Evolutionary conservation across 352 stramenopile genomes (phyloP).

Genomic region (Globisporangium recalcitrans): DNA sequence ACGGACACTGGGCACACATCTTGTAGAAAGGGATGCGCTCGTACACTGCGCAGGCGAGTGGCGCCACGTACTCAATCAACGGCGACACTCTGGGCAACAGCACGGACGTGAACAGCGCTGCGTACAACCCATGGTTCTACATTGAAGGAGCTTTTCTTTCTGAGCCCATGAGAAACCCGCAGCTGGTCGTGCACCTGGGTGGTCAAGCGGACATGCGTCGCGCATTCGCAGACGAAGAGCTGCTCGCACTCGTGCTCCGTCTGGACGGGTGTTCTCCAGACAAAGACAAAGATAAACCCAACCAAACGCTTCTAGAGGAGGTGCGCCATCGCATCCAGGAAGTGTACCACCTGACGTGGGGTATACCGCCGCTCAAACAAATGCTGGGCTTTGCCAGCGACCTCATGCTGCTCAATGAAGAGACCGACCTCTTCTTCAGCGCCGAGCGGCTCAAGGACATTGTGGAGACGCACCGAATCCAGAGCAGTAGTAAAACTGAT

Average conservation of each 20-base stretch:
- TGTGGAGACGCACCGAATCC: not conserved
- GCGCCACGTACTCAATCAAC: constrained; percentile 25
- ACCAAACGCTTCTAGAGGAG: constrained; percentile 9
- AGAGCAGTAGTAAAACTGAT: not conserved
- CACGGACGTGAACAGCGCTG: constrained; percentile 21
- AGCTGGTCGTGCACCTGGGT: constrained; percentile 52
- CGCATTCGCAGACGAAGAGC: constrained; percentile 39
- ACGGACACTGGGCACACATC: constrained; percentile 33
- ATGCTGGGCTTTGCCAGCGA: constrained; percentile 49
- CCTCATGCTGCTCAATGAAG: constrained; percentile 64
- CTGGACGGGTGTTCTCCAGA: not conserved
- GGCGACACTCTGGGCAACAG: constrained; percentile 38
- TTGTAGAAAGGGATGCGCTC: constrained; percentile 26
- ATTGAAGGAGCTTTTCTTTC: constrained; percentile 47
- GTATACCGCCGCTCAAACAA: constrained; percentile 38
- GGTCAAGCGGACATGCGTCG: constrained; percentile 53
- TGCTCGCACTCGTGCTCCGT: constrained; percentile 18
- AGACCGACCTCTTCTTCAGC: constrained; percentile 58
- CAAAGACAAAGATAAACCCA: not conserved
- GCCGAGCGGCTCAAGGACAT: constrained; percentile 12
- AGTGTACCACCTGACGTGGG: constrained; percentile 61
- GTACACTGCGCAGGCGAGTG: constrained; percentile 33
- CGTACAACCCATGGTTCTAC: constrained; percentile 65
- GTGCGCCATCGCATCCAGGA: constrained; percentile 60
- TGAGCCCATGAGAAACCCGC: constrained; percentile 41